These are phyloP conservation scores for Exophiala sp. DNA, from an alignment of 2,329 filamentous ascomycete genomes.

Conservation along the genomic window DNA sequence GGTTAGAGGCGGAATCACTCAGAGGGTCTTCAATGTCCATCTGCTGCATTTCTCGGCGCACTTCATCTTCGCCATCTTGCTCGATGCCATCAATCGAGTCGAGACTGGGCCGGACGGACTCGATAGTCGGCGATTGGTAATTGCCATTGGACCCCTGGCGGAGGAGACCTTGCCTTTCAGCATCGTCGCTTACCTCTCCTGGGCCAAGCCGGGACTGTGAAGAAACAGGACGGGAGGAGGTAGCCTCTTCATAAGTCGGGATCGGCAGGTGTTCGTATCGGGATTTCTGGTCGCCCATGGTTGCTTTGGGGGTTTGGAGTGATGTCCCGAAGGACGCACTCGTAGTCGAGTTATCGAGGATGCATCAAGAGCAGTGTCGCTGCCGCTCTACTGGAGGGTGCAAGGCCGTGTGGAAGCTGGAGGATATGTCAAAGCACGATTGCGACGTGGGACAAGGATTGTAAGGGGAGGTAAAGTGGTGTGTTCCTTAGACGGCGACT, in stretches of 20 bases:
- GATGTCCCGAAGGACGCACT: conserved; percentile 26
- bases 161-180: conserved; percentile 72
- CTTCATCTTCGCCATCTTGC: conserved; percentile 54
- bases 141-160: conserved; percentile 44
- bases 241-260: conserved; percentile 77
- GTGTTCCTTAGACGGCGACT: too few species aligned
- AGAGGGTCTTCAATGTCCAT: conserved; percentile 73
- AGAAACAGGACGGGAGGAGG: conserved; percentile 52
- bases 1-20: conserved; percentile 30
- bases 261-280: conserved; percentile 63
- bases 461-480: too few species aligned
- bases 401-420: too few species aligned
- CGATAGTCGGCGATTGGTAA: conserved; percentile 76
- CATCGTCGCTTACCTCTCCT: conserved; percentile 61
- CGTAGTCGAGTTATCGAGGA: conserved; percentile 16
- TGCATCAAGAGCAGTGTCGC: conserved; percentile 3
- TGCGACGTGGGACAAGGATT: neutral
- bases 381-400: too few species aligned
- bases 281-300: conserved; percentile 49
- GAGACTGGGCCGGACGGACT: conserved; percentile 63
- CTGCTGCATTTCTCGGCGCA: conserved; percentile 80
- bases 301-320: conserved; percentile 11
- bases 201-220: conserved; percentile 45
- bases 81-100: conserved; percentile 53
- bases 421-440: neutral